Conservation (phyloP, 2,329 filamentous ascomycete genomes). For the Cladorrhinum sp. region DNA sequence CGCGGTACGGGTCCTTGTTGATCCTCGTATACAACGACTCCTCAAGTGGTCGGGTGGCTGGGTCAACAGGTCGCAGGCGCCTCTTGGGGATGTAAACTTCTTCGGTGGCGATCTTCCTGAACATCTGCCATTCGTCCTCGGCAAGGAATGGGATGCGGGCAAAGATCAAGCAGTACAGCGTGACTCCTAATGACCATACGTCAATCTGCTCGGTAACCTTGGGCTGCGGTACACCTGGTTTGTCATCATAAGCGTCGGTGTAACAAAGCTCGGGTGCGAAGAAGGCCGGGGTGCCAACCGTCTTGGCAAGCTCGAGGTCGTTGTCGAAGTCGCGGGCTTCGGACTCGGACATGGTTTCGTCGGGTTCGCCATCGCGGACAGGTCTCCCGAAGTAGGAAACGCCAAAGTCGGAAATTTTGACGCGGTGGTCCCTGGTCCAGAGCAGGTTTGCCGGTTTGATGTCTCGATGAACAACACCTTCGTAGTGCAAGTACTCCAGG, state of each 20-base stretch:
- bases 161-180: constrained; percentile 91
- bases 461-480: constrained; percentile 79
- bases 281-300: constrained; percentile 94
- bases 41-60: constrained; percentile 53
- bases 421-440: constrained; percentile 76
- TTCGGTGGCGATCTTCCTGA: constrained; percentile 84
- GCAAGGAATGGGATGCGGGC: constrained; percentile 91
- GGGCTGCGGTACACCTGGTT: constrained; percentile 45
- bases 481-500: constrained; percentile 87
- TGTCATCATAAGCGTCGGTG: constrained; percentile 66
- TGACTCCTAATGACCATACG: constrained; percentile 95
- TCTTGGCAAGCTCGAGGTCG: constrained; percentile 94
- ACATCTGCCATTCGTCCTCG: constrained; percentile 88
- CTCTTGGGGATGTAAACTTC: constrained; percentile 85
- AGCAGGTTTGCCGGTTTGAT: constrained; percentile 90
- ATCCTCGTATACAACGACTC: constrained; percentile 55
- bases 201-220: constrained; percentile 92
- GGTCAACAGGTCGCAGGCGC: constrained; percentile 73
- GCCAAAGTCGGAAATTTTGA: constrained; percentile 98
- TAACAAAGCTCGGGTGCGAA: constrained; percentile 96
- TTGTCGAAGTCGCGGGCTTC: constrained; percentile 87
- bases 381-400: constrained; percentile 95
- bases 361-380: constrained; percentile 75
- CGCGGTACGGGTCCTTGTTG: constrained; percentile 66
- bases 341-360: constrained; percentile 71